A percentile compares a stretch with the other conserved stretches of the same genome.
Conservation (phyloP, 2,329 filamentous ascomycete genomes). For the Drechslera avenae region DNA sequence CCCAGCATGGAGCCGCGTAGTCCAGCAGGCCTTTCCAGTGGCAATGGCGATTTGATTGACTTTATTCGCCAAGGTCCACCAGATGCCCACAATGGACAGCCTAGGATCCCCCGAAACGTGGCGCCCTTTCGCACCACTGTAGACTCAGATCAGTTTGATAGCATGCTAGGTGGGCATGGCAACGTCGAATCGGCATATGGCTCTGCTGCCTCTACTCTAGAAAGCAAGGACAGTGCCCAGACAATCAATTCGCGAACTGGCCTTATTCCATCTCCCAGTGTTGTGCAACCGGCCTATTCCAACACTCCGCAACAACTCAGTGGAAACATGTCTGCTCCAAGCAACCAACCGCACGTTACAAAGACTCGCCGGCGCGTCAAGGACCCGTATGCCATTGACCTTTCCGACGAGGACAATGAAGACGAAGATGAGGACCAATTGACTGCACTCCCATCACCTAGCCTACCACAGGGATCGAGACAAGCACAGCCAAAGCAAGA, state of each 20-base stretch:
- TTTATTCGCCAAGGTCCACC: conserved; percentile 91
- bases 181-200: conserved; percentile 44
- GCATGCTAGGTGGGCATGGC: conserved; percentile 41
- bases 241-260: conserved; percentile 78
- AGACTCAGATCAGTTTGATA: conserved; percentile 77
- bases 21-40: conserved; percentile 69
- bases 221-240: conserved; percentile 54
- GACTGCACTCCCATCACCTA: conserved; percentile 52
- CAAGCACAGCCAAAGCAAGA: conserved; percentile 49
- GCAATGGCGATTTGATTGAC: conserved; percentile 82
- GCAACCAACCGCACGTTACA: conserved; percentile 62
- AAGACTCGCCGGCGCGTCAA: conserved; percentile 78
- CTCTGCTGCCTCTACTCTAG: conserved; percentile 43
- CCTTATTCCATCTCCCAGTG: conserved; percentile 55
- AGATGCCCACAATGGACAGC: conserved; percentile 60
- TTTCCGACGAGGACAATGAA: conserved; percentile 44
- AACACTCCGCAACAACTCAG: conserved; percentile 43
- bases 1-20: conserved; percentile 64
- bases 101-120: conserved; percentile 78
- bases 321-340: conserved; percentile 35
- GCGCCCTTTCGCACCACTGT: conserved; percentile 84
- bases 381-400: conserved; percentile 93
- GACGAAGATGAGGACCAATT: conserved; percentile 58
- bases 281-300: conserved; percentile 46
- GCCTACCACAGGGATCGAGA: conserved; percentile 18